Percentiles rank a stretch among this genome's conserved stretches.
Conservation (phyloP, 768 basidiomycete species). For the Calocybe indica region DNA sequence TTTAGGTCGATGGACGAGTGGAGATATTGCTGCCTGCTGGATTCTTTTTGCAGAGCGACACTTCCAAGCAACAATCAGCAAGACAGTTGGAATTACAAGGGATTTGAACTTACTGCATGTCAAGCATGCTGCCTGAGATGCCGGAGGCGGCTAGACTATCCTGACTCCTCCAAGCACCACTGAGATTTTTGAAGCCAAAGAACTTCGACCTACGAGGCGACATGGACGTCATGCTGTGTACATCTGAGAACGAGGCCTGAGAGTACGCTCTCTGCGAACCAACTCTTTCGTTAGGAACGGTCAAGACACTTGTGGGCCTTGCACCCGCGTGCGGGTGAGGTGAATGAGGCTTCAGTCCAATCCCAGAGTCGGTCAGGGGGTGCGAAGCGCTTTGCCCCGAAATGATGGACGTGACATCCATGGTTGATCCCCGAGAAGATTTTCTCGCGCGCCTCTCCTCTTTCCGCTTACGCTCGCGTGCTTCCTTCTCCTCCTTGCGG, state of each 20-base stretch:
- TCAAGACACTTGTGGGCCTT: conserved; percentile 58
- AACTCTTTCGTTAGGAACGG: conserved; percentile 52
- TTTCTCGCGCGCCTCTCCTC: conserved; percentile 74
- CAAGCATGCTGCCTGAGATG: conserved; percentile 82
- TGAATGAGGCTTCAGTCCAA: conserved; percentile 52
- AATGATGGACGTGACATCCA: conserved; percentile 70
- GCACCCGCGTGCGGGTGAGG: conserved; percentile 50
- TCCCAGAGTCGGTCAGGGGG: conserved; percentile 48
- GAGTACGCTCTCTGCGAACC: conserved; percentile 66
- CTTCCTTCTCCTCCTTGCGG: conserved; percentile 71
- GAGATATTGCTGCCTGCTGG: conserved; percentile 18
- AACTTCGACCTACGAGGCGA: conserved; percentile 71
- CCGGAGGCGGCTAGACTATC: conserved; percentile 80
- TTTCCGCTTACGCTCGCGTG: conserved; percentile 59
- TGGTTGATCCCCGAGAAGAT: conserved; percentile 61
- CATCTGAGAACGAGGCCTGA: conserved; percentile 76
- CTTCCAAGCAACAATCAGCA: conserved; percentile 29
- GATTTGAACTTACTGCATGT: conserved; percentile 74
- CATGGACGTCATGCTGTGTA: conserved; percentile 63
- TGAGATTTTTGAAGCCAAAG: conserved; percentile 71
- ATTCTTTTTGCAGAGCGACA: conserved; percentile 73
- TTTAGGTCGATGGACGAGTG: conserved; percentile 29
- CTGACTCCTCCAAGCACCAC: conserved; percentile 69
- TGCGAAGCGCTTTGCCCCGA: conserved; percentile 55
- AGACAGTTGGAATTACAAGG: conserved; percentile 3